Evolutionary conservation across 2,329 filamentous ascomycete genomes (phyloP), one percentile per base, ranked within the genome.

Genomic region (Xylaria hypoxylon): DNA sequence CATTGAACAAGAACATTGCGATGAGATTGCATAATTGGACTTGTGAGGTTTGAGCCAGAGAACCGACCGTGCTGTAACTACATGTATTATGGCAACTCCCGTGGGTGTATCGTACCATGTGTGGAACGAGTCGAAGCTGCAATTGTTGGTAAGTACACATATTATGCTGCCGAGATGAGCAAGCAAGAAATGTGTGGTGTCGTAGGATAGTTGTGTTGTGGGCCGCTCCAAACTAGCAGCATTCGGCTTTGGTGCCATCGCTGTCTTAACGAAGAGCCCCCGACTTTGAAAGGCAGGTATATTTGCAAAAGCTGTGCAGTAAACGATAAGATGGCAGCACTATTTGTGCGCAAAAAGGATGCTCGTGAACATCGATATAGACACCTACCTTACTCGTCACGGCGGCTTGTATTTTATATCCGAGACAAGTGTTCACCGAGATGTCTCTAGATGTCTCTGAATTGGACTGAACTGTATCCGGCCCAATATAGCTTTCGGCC

Each of bases 381-480:
- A 13, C 35, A 19, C 44, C 33, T 61, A 24, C 4, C 5, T 56
- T 51, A 40, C 31, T 28, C n/a, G 33, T 38, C 19, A 15, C 4
- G 40, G 28, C 35, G 28, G 13, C 33, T 42, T 44, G 35, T 45
- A 56, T 13, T 13, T 61, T 48, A 24, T 50, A 38, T 38, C 42
- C 24, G 42, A 55, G 48, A 35, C 19, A 22, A 28, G 15, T 50
- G 33, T 15, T 17, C 51, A 17, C 40, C 17, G 26, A 35, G 17
- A 24, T 61, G 47, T 53, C 48, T 61, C 38, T 52, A 35, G 17
- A 24, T 61, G 47, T 53, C 48, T 61, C 38, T 52, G 26, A 6
- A 22, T 35, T 35, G 35, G 24, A 52, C 26, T 28, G 47, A 10
- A 4, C 17, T 48, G 19, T 5, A 56, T n/a, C 33, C 22, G 22